Base-by-base conservation (phyloP, 495 filamentous ascomycete genomes). In the Penicillium antarcticum region DNA sequence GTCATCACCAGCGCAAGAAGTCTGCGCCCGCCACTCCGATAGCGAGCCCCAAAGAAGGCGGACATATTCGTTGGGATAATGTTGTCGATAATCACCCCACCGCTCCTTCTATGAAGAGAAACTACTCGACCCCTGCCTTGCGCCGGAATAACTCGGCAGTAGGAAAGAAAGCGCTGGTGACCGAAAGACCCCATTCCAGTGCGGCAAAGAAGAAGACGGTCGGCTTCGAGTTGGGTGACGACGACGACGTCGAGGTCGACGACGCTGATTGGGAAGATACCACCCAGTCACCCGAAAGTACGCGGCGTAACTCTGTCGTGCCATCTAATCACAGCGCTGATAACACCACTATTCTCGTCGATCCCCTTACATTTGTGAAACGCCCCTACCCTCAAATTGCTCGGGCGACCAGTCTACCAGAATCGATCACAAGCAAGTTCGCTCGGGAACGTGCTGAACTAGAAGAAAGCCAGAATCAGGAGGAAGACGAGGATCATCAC, bases 221-320 rank as follows among this genome's bases (percentile, higher is more conserved):
- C 40, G 74, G 74, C 5, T 78, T 78, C 55, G 70, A 78, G 45
- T 41, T 78, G 32, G 74, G 59, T n/a, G 73, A 76, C 37, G 69
- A 72, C 37, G 69, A 72, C 33, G 69, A 74, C 17, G 67, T 65
- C 62, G 74, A 74, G 19, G 67, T 65, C 62, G 72, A 73, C 62
- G 71, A 74, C 51, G 71, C 62, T 43, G 74, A 76, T 42, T 78
- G 74, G 74, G 74, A 78, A 51, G 74, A 78, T 57, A 75, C 72
- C 37, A 75, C 74, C n/a, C 74, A 78, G 56, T 78, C 74, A 17
- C 74, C 74, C 33, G 71, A 76, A 62, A 75, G 72, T 50, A 78
- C 73, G 16, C 53, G 74, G 50, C 70, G 72, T 47, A 72, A 73
- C 48, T 78, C 74, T 5, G 72, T 72, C 40, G 73, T 60, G 12